A percentile compares a stretch with the other conserved stretches of the same genome.
Conservation (phyloP, 1,139 yeast species). For the Debaryomycetaceae sp. region DNA sequence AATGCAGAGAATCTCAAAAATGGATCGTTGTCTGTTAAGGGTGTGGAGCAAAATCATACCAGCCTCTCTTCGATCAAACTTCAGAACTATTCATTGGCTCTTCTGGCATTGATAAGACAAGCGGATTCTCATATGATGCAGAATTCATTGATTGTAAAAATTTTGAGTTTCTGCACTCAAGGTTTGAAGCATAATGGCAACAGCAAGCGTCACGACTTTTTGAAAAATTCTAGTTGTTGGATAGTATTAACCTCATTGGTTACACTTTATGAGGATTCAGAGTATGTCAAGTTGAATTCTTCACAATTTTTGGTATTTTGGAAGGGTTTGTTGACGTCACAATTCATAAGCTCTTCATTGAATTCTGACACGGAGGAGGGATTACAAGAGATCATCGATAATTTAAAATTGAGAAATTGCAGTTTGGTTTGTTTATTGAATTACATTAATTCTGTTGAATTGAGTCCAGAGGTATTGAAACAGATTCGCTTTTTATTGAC, state of each 20-base stretch:
- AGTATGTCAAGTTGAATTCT: constrained; percentile 64
- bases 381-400: constrained; percentile 30
- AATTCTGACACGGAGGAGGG: constrained; percentile 19
- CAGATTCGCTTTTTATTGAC: constrained; percentile 42
- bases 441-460: constrained; percentile 35
- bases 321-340: constrained; percentile 72
- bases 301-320: constrained; percentile 76
- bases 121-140: constrained; percentile 37
- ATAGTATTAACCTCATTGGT: constrained; percentile 71
- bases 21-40: background rate
- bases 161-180: constrained; percentile 48
- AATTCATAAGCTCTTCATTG: constrained; percentile 32
- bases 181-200: constrained; percentile 37
- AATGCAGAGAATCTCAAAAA: constrained; percentile 4
- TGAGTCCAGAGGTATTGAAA: constrained; percentile 42
- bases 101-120: constrained; percentile 37
- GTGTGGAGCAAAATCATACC: constrained; percentile 22
- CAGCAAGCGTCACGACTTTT: constrained; percentile 15
- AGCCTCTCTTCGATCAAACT: constrained; percentile 18
- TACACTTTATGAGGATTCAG: constrained; percentile 57
- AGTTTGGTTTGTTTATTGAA: constrained; percentile 42
- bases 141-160: constrained; percentile 39
- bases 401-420: constrained; percentile 37
- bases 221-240: constrained; percentile 54
- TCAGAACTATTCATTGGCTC: constrained; percentile 33